These are phyloP conservation scores for Endotrypanum monterogeii DNA, from an alignment of 208 protist species.

Conservation along the genomic window DNA sequence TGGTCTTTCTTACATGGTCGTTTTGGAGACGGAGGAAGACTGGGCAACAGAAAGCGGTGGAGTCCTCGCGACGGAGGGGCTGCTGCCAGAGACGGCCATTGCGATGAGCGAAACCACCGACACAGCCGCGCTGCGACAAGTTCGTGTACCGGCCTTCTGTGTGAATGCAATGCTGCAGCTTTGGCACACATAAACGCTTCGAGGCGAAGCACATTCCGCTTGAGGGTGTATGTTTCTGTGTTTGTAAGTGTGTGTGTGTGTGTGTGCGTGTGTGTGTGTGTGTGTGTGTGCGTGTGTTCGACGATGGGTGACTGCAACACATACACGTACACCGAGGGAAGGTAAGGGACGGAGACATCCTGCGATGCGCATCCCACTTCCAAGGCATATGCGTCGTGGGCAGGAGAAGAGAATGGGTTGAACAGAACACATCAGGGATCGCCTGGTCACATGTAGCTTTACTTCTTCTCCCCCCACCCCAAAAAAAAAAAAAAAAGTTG, in stretches of 20 bases:
- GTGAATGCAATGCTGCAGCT: conserved; percentile 44
- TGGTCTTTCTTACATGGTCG: conserved; percentile 66
- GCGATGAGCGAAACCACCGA: background rate
- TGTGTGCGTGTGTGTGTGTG: background rate
- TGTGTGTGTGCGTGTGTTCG: background rate
- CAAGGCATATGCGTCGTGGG: background rate
- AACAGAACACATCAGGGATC: background rate
- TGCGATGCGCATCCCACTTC: background rate
- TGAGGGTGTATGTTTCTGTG: background rate
- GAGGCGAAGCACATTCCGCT: background rate
- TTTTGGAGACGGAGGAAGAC: conserved; percentile 37
- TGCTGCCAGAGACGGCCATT: conserved; percentile 21
- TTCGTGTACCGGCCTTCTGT: conserved; percentile 34
- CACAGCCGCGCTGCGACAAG: conserved; percentile 6
- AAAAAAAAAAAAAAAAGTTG: background rate
- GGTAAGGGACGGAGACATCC: background rate
- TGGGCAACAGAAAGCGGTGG: conserved; percentile 11
- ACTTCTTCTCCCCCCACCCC: no score
- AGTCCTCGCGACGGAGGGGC: conserved; percentile 14
- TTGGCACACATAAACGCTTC: conserved; percentile 28
- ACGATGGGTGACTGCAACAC: background rate
- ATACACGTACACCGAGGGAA: background rate
- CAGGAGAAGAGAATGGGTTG: no score
- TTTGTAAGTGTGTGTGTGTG: background rate
- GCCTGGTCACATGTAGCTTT: background rate